Evolutionary conservation across 1,284 basidiomycete species (phyloP), one percentile per base, ranked within the genome.

Genomic region (Trichosporon coremiiforme): DNA sequence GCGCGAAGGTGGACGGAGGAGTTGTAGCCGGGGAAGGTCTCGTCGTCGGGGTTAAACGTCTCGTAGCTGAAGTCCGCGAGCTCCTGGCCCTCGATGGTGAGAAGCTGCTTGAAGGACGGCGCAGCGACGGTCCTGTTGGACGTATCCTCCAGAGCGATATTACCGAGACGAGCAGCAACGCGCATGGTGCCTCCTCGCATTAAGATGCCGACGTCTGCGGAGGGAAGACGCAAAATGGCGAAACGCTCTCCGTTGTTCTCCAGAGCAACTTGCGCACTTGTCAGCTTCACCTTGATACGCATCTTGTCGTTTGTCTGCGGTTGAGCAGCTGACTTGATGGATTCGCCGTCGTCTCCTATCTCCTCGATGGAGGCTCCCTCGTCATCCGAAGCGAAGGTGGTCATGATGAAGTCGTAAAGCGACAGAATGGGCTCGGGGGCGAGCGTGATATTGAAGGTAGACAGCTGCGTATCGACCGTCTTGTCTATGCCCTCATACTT

Each of bases 401-500:
- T 92, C 91, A 99, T 97, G 83, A 99, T 90, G 85, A 98, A 98
- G 84, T 99, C 95, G 83, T 98, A 99, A 10, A 99, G 85, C 1
- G 90, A 88, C 53, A 99, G 85, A 63, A 99, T 91, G n/a, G 96
- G 95, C 78, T 95, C 94, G 1, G 97, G 94, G 4, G 92, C 92
- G 1, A 93, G 90, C 71, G 90, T 89, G 82, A 99, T 90, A 73
- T 95, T 88, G 83, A 99, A 91, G 0, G 97, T 98, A 3, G 96
- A 97, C 57, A 99, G 86, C 76, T 90, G 90, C 71, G 95, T 89
- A 77, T 95, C 91, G 70, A 99, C 89, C 70, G 85, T 92, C 83
- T 98, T 93, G 78, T 98, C 92, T 67, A 96, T 90, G 17, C 92
- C 91, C 74, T 96, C 93, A 81, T 93, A 92, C 8, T 89, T 85